phyloP scores from a whole-genome alignment of 2,329 filamentous ascomycete species.

The Ascochyta rabiei region DNA sequence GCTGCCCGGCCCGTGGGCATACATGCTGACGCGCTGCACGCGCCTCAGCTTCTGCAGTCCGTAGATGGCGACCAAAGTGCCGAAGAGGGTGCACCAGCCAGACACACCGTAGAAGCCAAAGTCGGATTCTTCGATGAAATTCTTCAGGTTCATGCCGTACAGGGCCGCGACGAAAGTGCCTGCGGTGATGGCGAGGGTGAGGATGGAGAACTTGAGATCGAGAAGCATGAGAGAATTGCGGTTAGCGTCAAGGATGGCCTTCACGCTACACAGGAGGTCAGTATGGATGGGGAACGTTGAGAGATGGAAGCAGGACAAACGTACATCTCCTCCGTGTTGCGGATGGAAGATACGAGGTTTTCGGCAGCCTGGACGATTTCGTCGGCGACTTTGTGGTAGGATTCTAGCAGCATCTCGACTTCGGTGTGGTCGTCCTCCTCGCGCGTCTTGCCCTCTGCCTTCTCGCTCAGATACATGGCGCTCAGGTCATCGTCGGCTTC shows the following conservation, averaged over 20 bases:
- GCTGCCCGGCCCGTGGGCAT: conserved; percentile 53
- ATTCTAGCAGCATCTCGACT: conserved; percentile 95
- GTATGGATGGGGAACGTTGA: background rate
- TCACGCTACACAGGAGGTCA: conserved; percentile 66
- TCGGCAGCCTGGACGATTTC: conserved; percentile 96
- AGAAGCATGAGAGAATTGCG: conserved; percentile 97
- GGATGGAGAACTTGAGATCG: conserved; percentile 94
- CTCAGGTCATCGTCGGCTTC: conserved; percentile 96
- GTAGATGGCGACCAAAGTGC: conserved; percentile 79
- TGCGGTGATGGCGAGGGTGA: conserved; percentile 90
- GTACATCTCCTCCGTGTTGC: conserved; percentile 98
- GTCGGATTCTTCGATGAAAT: conserved; percentile 94
- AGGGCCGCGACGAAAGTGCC: conserved; percentile 96
- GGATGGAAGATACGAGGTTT: conserved; percentile 90
- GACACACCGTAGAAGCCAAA: conserved; percentile 83
- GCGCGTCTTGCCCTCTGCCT: conserved; percentile 73
- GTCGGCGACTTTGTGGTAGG: conserved; percentile 96
- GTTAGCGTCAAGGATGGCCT: conserved; percentile 96
- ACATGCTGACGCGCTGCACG: conserved; percentile 90
- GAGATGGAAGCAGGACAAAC: conserved; percentile 39
- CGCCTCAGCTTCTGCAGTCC: conserved; percentile 82
- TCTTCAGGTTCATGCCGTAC: conserved; percentile 99
- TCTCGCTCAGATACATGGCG: conserved; percentile 94
- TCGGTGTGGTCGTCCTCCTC: conserved; percentile 90
- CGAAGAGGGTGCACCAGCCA: conserved; percentile 71